Evolutionary conservation across 768 basidiomycete genomes (phyloP).

Genomic region (Suillus subalutaceus): DNA sequence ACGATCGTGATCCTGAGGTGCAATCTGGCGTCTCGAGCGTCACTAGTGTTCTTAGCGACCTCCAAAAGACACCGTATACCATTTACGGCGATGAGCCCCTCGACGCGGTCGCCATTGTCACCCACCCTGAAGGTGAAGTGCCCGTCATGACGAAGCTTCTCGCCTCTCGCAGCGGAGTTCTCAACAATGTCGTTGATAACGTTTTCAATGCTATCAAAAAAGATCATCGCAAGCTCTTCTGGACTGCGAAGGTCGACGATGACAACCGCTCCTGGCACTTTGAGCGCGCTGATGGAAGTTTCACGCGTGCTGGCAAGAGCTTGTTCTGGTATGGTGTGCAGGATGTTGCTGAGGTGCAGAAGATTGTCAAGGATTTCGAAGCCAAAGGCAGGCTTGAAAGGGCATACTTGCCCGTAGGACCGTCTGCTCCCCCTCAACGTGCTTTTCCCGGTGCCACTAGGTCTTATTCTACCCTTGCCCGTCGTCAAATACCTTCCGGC

Average conservation of each 20-base stretch:
- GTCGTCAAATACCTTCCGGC: constrained; percentile 47
- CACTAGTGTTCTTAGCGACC: constrained; percentile 72
- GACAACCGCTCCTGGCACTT: constrained; percentile 99
- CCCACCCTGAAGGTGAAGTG: constrained; percentile 84
- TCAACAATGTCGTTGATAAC: constrained; percentile 96
- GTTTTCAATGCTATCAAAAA: constrained; percentile 97
- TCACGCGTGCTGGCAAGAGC: constrained; percentile 91
- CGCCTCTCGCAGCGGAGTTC: constrained; percentile 81
- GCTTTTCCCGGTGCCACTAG: constrained; percentile 45
- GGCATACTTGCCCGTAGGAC: constrained; percentile 87
- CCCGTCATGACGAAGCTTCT: constrained; percentile 95
- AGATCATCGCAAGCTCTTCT: constrained; percentile 92
- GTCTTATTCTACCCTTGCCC: constrained; percentile 61
- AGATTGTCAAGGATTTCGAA: constrained; percentile 73
- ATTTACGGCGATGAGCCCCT: constrained; percentile 99
- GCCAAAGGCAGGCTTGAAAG: constrained; percentile 83
- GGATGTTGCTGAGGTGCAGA: constrained; percentile 91
- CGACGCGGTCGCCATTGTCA: constrained; percentile 92
- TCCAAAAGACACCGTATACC: constrained; percentile 84
- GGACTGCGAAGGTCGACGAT: constrained; percentile 96
- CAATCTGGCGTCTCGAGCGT: constrained; percentile 81
- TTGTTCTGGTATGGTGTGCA: constrained; percentile 98
- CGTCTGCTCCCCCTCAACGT: constrained; percentile 60
- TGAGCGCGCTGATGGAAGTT: constrained; percentile 96
- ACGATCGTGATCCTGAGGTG: constrained; percentile 95